Percentiles rank a stretch among this genome's conserved stretches.
Evolutionary conservation across 371 early-diverging fungal species (phyloP).

Genomic region (Coemansia sp.): DNA sequence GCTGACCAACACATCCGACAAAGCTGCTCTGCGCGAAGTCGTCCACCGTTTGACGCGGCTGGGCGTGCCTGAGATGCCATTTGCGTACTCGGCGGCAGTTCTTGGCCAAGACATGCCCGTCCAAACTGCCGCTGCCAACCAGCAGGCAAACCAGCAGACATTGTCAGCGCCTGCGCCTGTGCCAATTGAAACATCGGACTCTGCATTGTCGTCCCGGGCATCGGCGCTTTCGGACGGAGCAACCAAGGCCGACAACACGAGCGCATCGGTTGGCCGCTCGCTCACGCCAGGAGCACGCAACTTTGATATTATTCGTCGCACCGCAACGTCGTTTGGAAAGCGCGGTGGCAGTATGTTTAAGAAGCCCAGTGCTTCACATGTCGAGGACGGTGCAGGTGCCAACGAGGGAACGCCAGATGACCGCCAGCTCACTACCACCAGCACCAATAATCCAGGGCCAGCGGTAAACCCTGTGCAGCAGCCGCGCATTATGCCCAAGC

Average conservation of each 20-base stretch:
- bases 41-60: conserved; percentile 32
- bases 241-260: conserved; percentile 26
- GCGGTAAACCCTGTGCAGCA: neutral
- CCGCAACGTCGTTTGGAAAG: conserved; percentile 39
- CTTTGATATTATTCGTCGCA: conserved; percentile 37
- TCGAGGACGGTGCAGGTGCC: neutral
- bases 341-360: conserved; percentile 22
- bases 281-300: conserved; percentile 17
- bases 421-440: neutral
- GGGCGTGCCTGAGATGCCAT: conserved; percentile 11
- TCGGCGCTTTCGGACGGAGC: conserved; percentile 25
- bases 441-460: neutral
- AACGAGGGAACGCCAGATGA: neutral
- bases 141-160: neutral
- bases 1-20: conserved; percentile 40
- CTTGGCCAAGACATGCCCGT: neutral
- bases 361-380: neutral
- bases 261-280: neutral
- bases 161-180: too few species aligned
- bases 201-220: conserved; percentile 11
- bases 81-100: conserved; percentile 16
- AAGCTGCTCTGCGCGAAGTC: conserved; percentile 39
- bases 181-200: neutral
- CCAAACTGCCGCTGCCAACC: neutral
- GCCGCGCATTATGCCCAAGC: conserved; percentile 6